Evolutionary conservation across 1,284 basidiomycete species (phyloP).

Genomic region (Clitocybe nebularis): DNA sequence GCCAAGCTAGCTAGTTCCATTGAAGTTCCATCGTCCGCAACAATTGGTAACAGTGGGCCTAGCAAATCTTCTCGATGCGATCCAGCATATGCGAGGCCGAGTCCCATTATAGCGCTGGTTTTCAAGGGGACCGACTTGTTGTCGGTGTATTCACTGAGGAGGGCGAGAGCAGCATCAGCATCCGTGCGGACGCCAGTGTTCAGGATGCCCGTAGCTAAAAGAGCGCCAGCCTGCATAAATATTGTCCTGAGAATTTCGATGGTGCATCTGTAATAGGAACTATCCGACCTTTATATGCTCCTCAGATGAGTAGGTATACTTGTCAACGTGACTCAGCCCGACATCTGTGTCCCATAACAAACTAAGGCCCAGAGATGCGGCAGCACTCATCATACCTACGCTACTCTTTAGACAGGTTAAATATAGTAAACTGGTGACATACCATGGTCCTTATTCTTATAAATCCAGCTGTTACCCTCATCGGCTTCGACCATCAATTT

Average conservation of each 20-base stretch:
- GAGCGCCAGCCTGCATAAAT: conserved; percentile 81
- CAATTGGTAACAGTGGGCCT: conserved; percentile 72
- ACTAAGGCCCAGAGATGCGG: conserved; percentile 91
- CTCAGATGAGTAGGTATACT: conserved; percentile 95
- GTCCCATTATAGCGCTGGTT: conserved; percentile 85
- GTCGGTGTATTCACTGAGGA: conserved; percentile 90
- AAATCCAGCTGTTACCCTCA: conserved; percentile 97
- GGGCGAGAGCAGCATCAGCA: conserved; percentile 89
- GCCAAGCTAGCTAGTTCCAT: conserved; percentile 91
- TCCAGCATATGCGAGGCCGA: conserved; percentile 93
- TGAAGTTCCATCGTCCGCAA: conserved; percentile 76
- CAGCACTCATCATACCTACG: conserved; percentile 92
- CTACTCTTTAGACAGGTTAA: background rate
- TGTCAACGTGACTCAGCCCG: conserved; percentile 94
- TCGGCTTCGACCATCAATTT: conserved; percentile 97
- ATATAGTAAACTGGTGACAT: conserved; percentile 14
- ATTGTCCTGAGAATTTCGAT: too few relatives aligned
- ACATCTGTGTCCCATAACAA: conserved; percentile 96
- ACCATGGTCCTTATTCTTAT: conserved; percentile 99
- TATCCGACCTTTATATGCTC: conserved; percentile 92
- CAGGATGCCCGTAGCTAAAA: conserved; percentile 92
- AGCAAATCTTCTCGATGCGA: conserved; percentile 87
- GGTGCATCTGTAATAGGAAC: too few relatives aligned
- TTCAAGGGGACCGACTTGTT: conserved; percentile 84
- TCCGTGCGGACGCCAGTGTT: conserved; percentile 91